A percentile compares a stretch with the other conserved stretches of the same genome.
These are phyloP conservation scores for Exophiala lecanii-corni DNA, from an alignment of 2,329 filamentous ascomycete genomes.

Conservation along the genomic window DNA sequence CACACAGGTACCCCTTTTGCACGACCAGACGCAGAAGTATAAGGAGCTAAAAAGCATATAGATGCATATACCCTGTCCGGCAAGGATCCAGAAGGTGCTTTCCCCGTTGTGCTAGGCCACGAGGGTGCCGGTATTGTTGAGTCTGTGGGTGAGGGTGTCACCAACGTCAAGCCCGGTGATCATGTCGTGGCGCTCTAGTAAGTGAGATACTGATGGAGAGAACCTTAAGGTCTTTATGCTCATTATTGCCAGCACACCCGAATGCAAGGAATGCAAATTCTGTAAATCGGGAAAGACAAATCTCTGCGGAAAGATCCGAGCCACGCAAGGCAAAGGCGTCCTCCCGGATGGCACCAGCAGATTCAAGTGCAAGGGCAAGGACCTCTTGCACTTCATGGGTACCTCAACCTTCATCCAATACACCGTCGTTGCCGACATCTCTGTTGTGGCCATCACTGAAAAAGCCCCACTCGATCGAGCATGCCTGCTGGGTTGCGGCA, in stretches of 20 bases:
- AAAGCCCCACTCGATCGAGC: slow-evolving; percentile 94
- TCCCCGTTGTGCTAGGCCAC: slow-evolving; percentile 83
- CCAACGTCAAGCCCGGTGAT: slow-evolving; percentile 88
- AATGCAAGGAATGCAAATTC: slow-evolving; percentile 98
- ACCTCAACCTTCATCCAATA: slow-evolving; percentile 98
- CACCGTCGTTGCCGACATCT: slow-evolving; percentile 97
- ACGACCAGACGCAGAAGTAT: slow-evolving; percentile 6
- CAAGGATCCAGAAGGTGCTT: slow-evolving; percentile 94
- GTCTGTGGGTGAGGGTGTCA: slow-evolving; percentile 91
- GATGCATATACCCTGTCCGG: slow-evolving; percentile 94
- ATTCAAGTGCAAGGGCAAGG: slow-evolving; percentile 91
- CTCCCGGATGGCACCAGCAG: slow-evolving; percentile 96
- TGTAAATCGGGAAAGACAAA: slow-evolving; percentile 99
- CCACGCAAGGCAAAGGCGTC: slow-evolving; percentile 89
- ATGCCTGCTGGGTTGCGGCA: slow-evolving; percentile 93
- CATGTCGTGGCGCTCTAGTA: slow-evolving; percentile 86
- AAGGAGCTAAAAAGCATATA: slow-evolving; percentile 31
- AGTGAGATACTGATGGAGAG: too few relatives aligned
- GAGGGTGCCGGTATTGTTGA: slow-evolving; percentile 90
- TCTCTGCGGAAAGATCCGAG: slow-evolving; percentile 97
- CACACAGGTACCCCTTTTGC: slow-evolving; percentile 87
- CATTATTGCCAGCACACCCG: slow-evolving; percentile 87
- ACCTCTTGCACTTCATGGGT: slow-evolving; percentile 98
- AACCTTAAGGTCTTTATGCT: too few relatives aligned
- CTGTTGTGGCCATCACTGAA: slow-evolving; percentile 85